These are phyloP conservation scores for Panus rudis DNA, from an alignment of 768 basidiomycete genomes.

Conservation along the genomic window DNA sequence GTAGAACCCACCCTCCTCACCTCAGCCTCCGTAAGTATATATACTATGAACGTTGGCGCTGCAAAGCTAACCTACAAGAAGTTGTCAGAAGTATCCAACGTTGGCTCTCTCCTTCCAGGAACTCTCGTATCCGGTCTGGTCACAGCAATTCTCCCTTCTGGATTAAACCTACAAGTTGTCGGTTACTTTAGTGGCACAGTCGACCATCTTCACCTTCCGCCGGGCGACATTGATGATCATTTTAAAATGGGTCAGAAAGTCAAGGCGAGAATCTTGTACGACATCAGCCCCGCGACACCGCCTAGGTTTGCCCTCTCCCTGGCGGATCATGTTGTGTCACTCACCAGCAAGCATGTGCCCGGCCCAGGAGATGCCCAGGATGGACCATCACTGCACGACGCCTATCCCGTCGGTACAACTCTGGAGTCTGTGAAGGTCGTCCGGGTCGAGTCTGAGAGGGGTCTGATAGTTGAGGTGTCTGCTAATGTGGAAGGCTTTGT, in stretches of 20 bases:
- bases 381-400: slow-evolving; percentile 36
- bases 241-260: slow-evolving; percentile 69
- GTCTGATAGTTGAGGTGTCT: slow-evolving; percentile 63
- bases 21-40: slow-evolving; percentile 48
- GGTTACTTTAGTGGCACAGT: slow-evolving; percentile 91
- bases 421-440: slow-evolving; percentile 69
- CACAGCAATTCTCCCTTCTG: slow-evolving; percentile 64
- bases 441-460: slow-evolving; percentile 75
- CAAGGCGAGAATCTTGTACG: slow-evolving; percentile 79
- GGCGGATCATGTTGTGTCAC: slow-evolving; percentile 59
- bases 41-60: neutral
- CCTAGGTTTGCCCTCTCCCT: slow-evolving; percentile 80
- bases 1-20: slow-evolving; percentile 41
- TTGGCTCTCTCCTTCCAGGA: slow-evolving; percentile 82
- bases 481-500: slow-evolving; percentile 71
- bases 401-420: slow-evolving; percentile 67
- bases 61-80: slow-evolving; percentile 20
- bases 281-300: slow-evolving; percentile 60
- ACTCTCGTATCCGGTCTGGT: slow-evolving; percentile 75
- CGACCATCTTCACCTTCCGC: slow-evolving; percentile 70
- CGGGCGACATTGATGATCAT: slow-evolving; percentile 31
- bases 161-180: slow-evolving; percentile 82
- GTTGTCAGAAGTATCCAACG: slow-evolving; percentile 72
- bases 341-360: slow-evolving; percentile 35
- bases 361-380: slow-evolving; percentile 16